These are phyloP conservation scores for Paraconiothyrium sp. DNA, from an alignment of 2,329 filamentous ascomycete genomes.

Conservation along the genomic window DNA sequence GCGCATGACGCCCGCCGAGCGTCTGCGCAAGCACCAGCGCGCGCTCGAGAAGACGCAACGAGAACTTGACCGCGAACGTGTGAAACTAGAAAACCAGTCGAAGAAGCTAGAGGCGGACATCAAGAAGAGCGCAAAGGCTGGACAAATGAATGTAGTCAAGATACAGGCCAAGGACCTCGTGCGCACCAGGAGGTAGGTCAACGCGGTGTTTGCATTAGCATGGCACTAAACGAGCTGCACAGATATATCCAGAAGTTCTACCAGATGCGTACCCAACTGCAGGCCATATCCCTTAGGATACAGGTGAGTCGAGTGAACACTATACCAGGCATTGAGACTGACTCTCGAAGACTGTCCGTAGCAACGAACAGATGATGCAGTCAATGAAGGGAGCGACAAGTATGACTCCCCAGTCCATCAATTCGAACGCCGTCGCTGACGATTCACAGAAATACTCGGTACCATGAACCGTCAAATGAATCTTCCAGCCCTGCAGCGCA, in stretches of 20 bases:
- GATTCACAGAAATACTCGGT: constrained; percentile 72
- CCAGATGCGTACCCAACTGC: constrained; percentile 94
- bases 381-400: constrained; percentile 96
- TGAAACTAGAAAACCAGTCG: constrained; percentile 98
- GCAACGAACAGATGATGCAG: constrained; percentile 99
- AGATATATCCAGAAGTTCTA: constrained; percentile 99
- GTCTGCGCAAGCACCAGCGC: constrained; percentile 91
- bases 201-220: neutral
- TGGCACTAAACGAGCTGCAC: constrained; percentile 20
- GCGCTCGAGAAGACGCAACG: constrained; percentile 97
- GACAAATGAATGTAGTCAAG: constrained; percentile 97
- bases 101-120: constrained; percentile 96
- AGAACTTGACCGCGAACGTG: constrained; percentile 91
- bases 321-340: constrained; percentile 20
- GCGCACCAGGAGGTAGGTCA: constrained; percentile 76
- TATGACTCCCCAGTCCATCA: constrained; percentile 21
- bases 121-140: constrained; percentile 97
- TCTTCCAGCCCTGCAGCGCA: constrained; percentile 90
- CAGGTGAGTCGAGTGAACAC: constrained; percentile 68
- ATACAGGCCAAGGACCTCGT: constrained; percentile 98
- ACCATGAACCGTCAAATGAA: constrained; percentile 99
- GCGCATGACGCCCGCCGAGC: constrained; percentile 96
- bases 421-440: constrained; percentile 24
- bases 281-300: constrained; percentile 93
- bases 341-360: constrained; percentile 81